Evolutionary conservation across 2,329 filamentous ascomycete species (phyloP), one percentile per base, ranked within the genome.

Genomic region (Xylariaceae sp.): DNA sequence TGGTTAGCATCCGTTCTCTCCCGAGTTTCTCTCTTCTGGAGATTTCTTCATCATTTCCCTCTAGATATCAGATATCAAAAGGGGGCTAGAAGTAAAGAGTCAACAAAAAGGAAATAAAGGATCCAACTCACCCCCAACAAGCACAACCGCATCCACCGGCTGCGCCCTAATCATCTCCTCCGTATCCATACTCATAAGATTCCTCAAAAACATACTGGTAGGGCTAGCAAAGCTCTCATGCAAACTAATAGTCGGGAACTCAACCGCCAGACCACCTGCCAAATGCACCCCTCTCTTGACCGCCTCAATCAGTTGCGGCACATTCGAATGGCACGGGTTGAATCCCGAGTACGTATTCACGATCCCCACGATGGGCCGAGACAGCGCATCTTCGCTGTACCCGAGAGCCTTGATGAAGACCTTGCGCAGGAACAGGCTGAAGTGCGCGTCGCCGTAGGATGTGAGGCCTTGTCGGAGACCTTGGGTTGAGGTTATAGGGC

Each of bases 151-250:
- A 64, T 89, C 85, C 14, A 85, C 72, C 1, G 85, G 85, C 63
- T 88, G 85, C 0, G 83, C 84, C 35, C 71, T 70, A 42, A 88
- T 81, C 85, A 88, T 88, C 67, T 88, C 85, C 62, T 88, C 85
- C 0, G 85, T 88, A 58, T 88, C 85, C 82, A 88, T 86, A 53
- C 80, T 83, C 85, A 89, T 88, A 45, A 88, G 58, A 53, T 88
- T 88, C 23, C 85, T 66, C 38, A 88, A 59, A 44, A 81, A 88
- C 85, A 89, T 88, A 66, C 83, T 87, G 4, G 85, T 88, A 2
- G 85, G 85, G 36, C 75, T 70, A 0, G 84, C 73, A 59, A 89
- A 88, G 3, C 72, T 76, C 70, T 88, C 85, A 53, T 85, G 80
- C 1, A 88, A 59, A 50, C 80, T 86, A 44, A 89, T 87, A 0